A percentile compares a stretch with the other conserved stretches of the same genome.
These are phyloP conservation scores for Selaginella moellendorffii DNA, from an alignment of 75 land plant genomes.

Conservation along the genomic window DNA sequence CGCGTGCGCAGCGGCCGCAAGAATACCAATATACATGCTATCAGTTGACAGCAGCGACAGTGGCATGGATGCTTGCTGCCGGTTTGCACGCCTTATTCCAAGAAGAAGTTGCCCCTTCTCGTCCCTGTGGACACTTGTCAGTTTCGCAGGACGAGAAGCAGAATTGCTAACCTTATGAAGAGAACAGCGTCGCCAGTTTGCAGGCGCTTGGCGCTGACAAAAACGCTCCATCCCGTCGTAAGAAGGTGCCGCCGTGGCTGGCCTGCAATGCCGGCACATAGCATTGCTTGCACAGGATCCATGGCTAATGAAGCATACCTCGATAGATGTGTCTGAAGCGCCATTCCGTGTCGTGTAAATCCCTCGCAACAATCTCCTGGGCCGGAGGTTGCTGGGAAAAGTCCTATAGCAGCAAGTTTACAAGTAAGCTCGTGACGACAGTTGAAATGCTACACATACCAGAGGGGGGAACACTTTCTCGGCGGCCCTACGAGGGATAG, in stretches of 20 bases:
- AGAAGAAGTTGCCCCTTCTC: constrained; percentile 65
- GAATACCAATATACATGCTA: constrained; percentile 87
- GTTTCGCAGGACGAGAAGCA: background rate
- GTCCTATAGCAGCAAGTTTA: constrained; percentile 31
- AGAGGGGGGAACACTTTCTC: constrained; percentile 83
- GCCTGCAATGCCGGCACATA: constrained; percentile 29
- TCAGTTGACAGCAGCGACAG: constrained; percentile 80
- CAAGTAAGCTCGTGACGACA: constrained; percentile 15
- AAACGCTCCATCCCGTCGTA: constrained; percentile 95
- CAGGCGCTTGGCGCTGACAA: constrained; percentile 79
- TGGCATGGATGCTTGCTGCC: constrained; percentile 55
- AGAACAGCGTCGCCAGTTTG: constrained; percentile 77
- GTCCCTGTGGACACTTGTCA: constrained; percentile 34
- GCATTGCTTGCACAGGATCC: too few species aligned
- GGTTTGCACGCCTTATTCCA: constrained; percentile 68
- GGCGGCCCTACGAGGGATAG: constrained; percentile 81
- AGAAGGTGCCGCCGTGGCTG: constrained; percentile 81
- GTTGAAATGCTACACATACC: constrained; percentile 21
- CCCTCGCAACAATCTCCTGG: constrained; percentile 72
- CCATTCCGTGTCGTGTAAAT: constrained; percentile 73
- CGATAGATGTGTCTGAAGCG: constrained; percentile 88
- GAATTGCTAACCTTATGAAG: constrained; percentile 48
- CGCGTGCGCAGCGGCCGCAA: constrained; percentile 93
- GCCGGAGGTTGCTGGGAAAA: constrained; percentile 74
- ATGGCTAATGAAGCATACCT: constrained; percentile 23